phyloP scores from a whole-genome alignment of 2,329 filamentous ascomycete genomes.

The Colletotrichum scovillei region DNA sequence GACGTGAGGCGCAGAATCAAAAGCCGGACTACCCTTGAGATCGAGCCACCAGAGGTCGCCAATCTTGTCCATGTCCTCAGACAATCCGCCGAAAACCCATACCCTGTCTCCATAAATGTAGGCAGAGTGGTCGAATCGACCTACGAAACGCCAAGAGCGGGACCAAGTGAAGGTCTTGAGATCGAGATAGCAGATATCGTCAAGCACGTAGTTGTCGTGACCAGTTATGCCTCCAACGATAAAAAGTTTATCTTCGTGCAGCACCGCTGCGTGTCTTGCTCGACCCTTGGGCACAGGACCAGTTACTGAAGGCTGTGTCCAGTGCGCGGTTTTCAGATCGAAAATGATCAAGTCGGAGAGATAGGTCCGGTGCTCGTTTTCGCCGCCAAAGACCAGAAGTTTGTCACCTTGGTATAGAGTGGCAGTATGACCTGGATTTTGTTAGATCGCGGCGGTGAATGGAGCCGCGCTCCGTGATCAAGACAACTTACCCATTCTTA shows the following conservation, averaged over 20 bases:
- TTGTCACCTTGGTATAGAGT: constrained; percentile 95
- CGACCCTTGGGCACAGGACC: constrained; percentile 89
- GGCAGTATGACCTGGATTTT: constrained; percentile 82
- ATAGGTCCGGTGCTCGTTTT: constrained; percentile 97
- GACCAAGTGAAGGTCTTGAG: constrained; percentile 99
- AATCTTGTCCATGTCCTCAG: constrained; percentile 96
- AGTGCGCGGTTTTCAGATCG: constrained; percentile 92
- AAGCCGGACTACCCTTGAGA: constrained; percentile 88
- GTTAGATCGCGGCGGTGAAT: constrained; percentile 2
- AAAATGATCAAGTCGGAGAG: constrained; percentile 97
- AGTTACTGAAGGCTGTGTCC: constrained; percentile 90
- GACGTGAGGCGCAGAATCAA: constrained; percentile 75
- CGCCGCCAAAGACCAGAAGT: constrained; percentile 95
- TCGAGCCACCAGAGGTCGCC: constrained; percentile 98
- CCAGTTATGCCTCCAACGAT: constrained; percentile 96
- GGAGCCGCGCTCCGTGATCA: background rate
- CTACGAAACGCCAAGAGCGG: constrained; percentile 93
- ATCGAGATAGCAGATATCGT: constrained; percentile 97
- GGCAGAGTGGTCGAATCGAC: constrained; percentile 92
- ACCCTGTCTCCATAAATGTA: constrained; percentile 93
- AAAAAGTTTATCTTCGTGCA: constrained; percentile 97
- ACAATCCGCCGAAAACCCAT: constrained; percentile 96
- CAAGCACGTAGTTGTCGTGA: constrained; percentile 89
- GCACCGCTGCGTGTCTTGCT: constrained; percentile 91
- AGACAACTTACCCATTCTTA: constrained; percentile 84